Evolutionary conservation across 805 yeast genomes (phyloP), one percentile per base, ranked within the genome.

Genomic region (Saccharomycopsis synnaedendra): DNA sequence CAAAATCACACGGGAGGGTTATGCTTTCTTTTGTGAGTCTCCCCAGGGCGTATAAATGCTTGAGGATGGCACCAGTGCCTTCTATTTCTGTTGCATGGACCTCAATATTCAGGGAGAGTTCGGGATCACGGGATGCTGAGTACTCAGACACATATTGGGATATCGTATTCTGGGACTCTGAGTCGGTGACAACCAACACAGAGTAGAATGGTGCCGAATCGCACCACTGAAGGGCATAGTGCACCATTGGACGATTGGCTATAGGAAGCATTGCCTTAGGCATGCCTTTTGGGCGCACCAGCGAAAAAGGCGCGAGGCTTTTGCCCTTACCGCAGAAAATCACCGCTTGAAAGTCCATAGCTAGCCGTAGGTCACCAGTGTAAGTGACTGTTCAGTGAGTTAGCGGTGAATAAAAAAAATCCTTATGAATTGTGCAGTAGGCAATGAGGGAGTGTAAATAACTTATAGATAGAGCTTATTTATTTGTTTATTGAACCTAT

Each of bases 191-290:
- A 19, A 89, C 70, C 27, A 84, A 77, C 42, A 85, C 74, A 42
- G 75, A 75, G 42, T 75, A 75, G 64, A 89, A 89, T 50, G 80
- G 80, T 3, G 94, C 96, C 59, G 74, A 72, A 58, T 80, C 88
- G 69, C 97, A 89, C 97, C 97, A 93, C 56, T 84, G 89, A 35
- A 93, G 69, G 2, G 84, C 94, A 60, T 86, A 84, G 57, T 81
- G 82, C 40, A 93, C 68, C 87, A 93, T 81, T 9, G 96, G 95
- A 58, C 75, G 75, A 62, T 89, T 89, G 5, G 93, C 97, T 35
- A 93, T 71, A 2, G 97, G 97, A 41, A 94, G 64, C 43, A 89
- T 67, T 0, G 97, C 94, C 66, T 93, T 93, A 5, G 94, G 76
- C 5, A 74, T 61, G 11, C 93, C 89, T 2, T 82, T 69, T 10